Base-by-base conservation (phyloP, 257 asterid genomes). In the Przewalskia tangutica region DNA sequence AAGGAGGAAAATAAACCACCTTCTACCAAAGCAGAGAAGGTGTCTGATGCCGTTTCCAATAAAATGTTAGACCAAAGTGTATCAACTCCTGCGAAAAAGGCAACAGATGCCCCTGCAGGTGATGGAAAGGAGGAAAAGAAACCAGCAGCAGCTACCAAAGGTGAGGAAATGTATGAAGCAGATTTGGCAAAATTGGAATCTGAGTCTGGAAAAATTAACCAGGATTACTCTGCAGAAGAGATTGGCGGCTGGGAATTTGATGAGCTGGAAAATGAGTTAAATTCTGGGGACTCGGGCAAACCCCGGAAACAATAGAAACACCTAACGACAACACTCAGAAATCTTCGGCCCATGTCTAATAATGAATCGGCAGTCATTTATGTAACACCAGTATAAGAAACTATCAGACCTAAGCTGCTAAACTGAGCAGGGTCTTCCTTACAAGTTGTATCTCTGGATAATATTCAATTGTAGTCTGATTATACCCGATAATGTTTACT, bases 241-340 rank as follows among this genome's bases (percentile, higher is more conserved):
- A 89, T 95, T 68, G 93, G 97, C 42, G 97, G 87, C 81, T 95
- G 99, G 99, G 99, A 94, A 86, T 95, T 95, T 38, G 99, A 95
- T 62, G 99, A 95, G 87, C 97, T 95, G 20, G 99, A 95, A 86
- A 91, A 77, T 85, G 99, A 91, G 89, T 85, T 95, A 81, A 87
- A 79, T 81, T 85, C 91, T 81, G 92, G 89, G 38, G 90, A 87
- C 64, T 55, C 95, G 3, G 23, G 75, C 89, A 16, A 83, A 70
- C 40, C 81, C 65, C 34, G 6, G 18, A 73, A 73, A 7, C 89
- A 88, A 84, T 90, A 91, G 85, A 62, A 68, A 2, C 58, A 50
- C 23, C 40, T 50, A 73, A 73, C 38, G 7, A 38, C 63, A 14
- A 13, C 63, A 16, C 70, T 18, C 23, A 7, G 54, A 46, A 38